These are phyloP conservation scores for Karstenula rhodostoma DNA, from an alignment of 2,329 filamentous ascomycete species.

Conservation along the genomic window DNA sequence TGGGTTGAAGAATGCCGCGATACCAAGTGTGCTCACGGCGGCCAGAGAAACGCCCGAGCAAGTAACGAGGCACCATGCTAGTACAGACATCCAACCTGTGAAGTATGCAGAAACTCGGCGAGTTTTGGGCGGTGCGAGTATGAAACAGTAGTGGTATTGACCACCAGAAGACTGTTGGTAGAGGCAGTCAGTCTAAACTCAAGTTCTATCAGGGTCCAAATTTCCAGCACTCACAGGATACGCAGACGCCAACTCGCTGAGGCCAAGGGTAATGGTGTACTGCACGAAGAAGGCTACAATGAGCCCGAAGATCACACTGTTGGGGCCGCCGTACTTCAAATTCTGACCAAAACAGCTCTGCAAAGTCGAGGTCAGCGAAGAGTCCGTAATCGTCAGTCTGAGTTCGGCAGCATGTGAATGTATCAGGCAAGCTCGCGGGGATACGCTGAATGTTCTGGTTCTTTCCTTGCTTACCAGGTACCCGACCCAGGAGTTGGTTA, in stretches of 20 bases:
- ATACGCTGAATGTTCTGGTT: too few relatives aligned
- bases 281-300: constrained; percentile 13
- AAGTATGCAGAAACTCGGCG: background rate
- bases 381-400: too few relatives aligned
- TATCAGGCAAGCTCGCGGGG: too few relatives aligned
- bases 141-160: constrained; percentile 3
- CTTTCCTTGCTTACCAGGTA: background rate
- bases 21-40: background rate
- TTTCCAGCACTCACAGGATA: background rate
- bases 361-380: background rate
- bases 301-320: constrained; percentile 9
- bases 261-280: constrained; percentile 9
- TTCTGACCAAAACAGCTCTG: constrained; percentile 12
- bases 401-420: too few relatives aligned
- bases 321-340: constrained; percentile 10
- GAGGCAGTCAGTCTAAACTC: background rate
- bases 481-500: background rate
- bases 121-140: background rate
- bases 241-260: constrained; percentile 12
- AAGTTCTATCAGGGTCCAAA: background rate
- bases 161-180: background rate
- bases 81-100: background rate
- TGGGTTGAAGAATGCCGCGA: constrained; percentile 2
- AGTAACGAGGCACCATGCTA: background rate
- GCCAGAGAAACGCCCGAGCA: background rate